Base-by-base conservation (phyloP, 805 yeast species). In the Aciculoconidium aculeatum region DNA sequence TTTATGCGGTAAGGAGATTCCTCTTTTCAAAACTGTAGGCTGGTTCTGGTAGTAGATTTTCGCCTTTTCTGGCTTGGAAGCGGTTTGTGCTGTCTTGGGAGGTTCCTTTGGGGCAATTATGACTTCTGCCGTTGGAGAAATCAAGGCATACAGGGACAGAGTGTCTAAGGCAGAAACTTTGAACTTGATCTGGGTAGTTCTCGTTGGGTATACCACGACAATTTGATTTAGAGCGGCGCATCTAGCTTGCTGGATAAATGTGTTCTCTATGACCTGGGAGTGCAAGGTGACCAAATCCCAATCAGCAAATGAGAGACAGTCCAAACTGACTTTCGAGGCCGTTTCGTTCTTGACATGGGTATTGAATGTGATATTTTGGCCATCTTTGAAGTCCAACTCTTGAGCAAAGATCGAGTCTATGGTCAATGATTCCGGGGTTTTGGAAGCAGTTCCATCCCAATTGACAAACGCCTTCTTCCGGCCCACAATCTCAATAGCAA, bases 231-330 rank as follows among this genome's bases (percentile, higher is more conserved):
- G 28, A 0, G 76, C 61, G 1, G 87, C 81, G 28, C 88, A 80
- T 35, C 96, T 64, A 1, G 94, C 77, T 49, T 90, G 96, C 32
- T 78, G 74, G 19, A 90, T 58, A 42, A 88, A 67, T 39, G 73
- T 72, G 25, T 76, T 73, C 48, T 90, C 96, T 15, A 90, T 68
- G 23, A 67, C 72, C 16, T 70, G 75, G 2, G 95, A 90, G 52
- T 90, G 83, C 3, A 81, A 54, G 47, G 88, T 95, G 3, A 87
- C 82, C 15, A 84, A 60, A 41, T 88, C 96, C 96, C 96, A 90
- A 49, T 90, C 98, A 4, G 80, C 68, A 2, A 77, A 53, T 0
- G 84, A 67, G 11, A 71, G 55, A 0, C 97, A 97, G 45, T 84
- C 95, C 24, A 90, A 66, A 44, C 73, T 77, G 3, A 88, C 77